Base-by-base conservation (phyloP, 2,329 filamentous ascomycete species). In the Colletotrichum liriopes region DNA sequence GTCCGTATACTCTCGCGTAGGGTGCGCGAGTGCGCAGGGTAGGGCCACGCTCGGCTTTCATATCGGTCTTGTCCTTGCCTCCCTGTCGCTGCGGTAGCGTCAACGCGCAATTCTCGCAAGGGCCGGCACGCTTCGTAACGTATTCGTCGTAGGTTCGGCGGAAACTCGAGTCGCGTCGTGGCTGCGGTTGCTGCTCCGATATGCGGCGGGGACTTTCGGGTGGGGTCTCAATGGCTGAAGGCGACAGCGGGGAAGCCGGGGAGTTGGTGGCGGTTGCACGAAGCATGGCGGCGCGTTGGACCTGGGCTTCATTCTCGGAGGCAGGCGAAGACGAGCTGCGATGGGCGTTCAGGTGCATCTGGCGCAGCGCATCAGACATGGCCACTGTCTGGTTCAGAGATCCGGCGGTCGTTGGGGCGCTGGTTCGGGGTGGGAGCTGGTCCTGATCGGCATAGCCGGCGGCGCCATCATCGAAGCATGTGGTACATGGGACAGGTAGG, bases 101-200 rank as follows among this genome's bases (percentile, higher is more conserved):
- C 77, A 93, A 86, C 70, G 91, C 90, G 78, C 91, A 93, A 79
- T 92, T 93, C 73, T 92, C 89, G 78, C 91, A 93, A 29, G 91
- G 90, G 9, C 87, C 89, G 64, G 90, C 89, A 70, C 88, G 87
- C 79, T 88, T 89, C 54, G 88, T 91, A 35, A 90, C 90, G n/a
- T 88, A 88, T 73, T 92, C 90, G 75, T 92, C 90, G 74, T 92
- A 92, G 0, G 90, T 92, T 76, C 87, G 86, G 70, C 86, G 85
- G 75, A 91, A 92, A 78, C 87, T 88, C 32, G 89, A 89, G 72
- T 91, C 89, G 70, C 86, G 86, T 43, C 87, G 85, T 20, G 80
- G 76, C 49, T 82, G 58, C 52, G 69, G 71, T 66, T 76, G 74
- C 64, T 78, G 79, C 20, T 83, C 80, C 26, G 84, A 81, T 16